phyloP scores from a whole-genome alignment of 2,329 filamentous ascomycete species.

The Colletotrichum falcatum region DNA sequence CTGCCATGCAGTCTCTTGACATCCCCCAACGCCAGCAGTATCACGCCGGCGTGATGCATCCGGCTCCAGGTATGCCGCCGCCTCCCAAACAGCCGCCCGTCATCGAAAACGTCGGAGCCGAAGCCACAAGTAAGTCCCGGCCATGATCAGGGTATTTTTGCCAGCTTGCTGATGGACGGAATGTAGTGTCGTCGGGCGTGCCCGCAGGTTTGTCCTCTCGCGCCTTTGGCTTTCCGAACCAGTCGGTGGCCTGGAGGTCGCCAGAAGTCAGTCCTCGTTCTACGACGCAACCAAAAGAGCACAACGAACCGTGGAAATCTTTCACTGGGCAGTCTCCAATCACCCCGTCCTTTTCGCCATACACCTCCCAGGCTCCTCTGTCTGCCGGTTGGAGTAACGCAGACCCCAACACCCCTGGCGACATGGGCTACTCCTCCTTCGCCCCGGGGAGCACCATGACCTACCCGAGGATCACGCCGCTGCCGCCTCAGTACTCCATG shows the following conservation, averaged over 20 bases:
- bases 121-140: conserved; percentile 57
- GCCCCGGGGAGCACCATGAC: conserved; percentile 55
- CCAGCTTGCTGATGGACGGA: conserved; percentile 44
- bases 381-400: conserved; percentile 58
- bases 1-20: conserved; percentile 57
- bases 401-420: conserved; percentile 56
- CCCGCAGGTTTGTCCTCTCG: conserved; percentile 43
- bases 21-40: conserved; percentile 56
- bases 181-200: conserved; percentile 51
- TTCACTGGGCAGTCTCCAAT: conserved; percentile 64
- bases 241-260: conserved; percentile 59
- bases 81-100: conserved; percentile 55
- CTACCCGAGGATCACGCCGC: conserved; percentile 46
- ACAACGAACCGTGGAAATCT: conserved; percentile 61
- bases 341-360: conserved; percentile 63
- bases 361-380: conserved; percentile 55
- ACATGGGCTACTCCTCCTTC: conserved; percentile 59
- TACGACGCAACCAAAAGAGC: conserved; percentile 56
- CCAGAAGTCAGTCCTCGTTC: conserved; percentile 55
- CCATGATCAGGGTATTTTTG: neutral
- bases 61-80: conserved; percentile 59
- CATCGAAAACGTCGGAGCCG: conserved; percentile 53
- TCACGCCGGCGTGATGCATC: conserved; percentile 57
- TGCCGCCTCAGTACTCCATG: conserved; percentile 54
- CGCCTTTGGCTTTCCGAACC: conserved; percentile 55